Percentiles rank a stretch among this genome's conserved stretches.
phyloP scores from a whole-genome alignment of 345 rosid genomes.

The Salix koriyanagi region DNA sequence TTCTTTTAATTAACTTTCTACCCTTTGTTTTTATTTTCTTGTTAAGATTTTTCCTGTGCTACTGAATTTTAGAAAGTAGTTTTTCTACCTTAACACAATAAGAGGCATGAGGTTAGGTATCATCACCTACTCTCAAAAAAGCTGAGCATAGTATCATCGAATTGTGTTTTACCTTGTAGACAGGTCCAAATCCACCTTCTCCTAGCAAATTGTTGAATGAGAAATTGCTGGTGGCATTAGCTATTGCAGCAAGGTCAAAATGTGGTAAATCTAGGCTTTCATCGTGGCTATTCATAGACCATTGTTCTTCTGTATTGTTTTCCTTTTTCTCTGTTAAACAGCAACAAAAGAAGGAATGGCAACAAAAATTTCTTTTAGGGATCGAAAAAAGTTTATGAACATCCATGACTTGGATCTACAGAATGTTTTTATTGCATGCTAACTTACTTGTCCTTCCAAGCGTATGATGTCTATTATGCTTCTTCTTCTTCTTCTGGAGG shows the following conservation, averaged over 20 bases:
- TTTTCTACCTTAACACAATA: not conserved
- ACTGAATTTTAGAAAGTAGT: not conserved
- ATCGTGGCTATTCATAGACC: not conserved
- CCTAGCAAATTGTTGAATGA: not conserved
- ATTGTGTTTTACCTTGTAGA: conserved; percentile 7
- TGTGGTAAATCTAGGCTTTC: not conserved
- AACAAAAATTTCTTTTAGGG: not conserved
- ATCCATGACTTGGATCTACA: not conserved
- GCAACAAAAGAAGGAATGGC: not conserved
- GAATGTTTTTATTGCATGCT: not conserved
- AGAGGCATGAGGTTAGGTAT: not conserved
- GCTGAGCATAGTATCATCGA: not conserved
- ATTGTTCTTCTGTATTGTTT: not conserved
- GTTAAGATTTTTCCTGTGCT: not conserved
- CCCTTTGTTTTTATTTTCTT: not conserved
- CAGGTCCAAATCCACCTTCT: not conserved
- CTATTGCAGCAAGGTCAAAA: not conserved
- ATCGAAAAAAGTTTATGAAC: not conserved
- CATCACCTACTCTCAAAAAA: not conserved
- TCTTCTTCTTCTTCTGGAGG: not conserved
- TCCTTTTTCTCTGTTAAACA: not conserved
- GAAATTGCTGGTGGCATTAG: not conserved
- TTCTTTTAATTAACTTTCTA: not conserved
- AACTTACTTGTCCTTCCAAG: not conserved
- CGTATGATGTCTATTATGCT: not conserved